phyloP scores from a whole-genome alignment of 2,329 filamentous ascomycete genomes.

The Cytospora paraplurivora region DNA sequence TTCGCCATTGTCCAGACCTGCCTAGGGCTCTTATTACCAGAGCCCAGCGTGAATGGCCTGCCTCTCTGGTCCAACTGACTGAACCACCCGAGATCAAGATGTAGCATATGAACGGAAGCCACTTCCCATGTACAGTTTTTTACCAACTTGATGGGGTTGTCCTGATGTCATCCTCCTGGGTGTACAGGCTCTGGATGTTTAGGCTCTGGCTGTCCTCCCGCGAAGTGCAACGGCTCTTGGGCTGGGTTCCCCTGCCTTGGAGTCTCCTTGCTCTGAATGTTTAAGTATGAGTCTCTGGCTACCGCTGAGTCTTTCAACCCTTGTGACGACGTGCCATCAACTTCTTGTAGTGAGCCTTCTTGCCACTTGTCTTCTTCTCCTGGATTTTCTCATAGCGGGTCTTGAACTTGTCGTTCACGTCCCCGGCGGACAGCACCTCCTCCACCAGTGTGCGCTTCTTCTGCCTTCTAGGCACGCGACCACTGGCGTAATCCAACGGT shows the following conservation, averaged over 20 bases:
- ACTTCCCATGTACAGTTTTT: not conserved
- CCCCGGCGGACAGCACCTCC: conserved; percentile 73
- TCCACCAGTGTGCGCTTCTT: conserved; percentile 85
- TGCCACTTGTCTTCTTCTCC: conserved; percentile 78
- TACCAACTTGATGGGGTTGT: not conserved
- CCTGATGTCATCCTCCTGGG: not conserved
- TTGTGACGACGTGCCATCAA: conserved; percentile 53
- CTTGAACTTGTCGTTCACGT: conserved; percentile 72
- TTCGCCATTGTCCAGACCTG: not conserved
- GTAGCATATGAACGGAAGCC: not conserved
- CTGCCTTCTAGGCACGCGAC: conserved; percentile 81
- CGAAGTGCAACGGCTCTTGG: not conserved
- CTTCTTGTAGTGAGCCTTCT: conserved; percentile 86
- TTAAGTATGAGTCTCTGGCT: conserved; percentile 15
- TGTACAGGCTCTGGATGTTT: not conserved
- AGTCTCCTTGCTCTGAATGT: conserved; percentile 4
- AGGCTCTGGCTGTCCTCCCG: not conserved
- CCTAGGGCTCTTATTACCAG: not conserved
- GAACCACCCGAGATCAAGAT: not conserved
- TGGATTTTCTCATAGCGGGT: conserved; percentile 87
- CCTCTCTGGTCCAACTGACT: not conserved
- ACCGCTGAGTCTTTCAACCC: conserved; percentile 28
- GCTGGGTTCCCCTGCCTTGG: not conserved
- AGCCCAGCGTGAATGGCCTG: not conserved
- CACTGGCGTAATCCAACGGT: conserved; percentile 82